Conservation (phyloP, 2,329 filamentous ascomycete genomes). For the Penicillium glabrum region DNA sequence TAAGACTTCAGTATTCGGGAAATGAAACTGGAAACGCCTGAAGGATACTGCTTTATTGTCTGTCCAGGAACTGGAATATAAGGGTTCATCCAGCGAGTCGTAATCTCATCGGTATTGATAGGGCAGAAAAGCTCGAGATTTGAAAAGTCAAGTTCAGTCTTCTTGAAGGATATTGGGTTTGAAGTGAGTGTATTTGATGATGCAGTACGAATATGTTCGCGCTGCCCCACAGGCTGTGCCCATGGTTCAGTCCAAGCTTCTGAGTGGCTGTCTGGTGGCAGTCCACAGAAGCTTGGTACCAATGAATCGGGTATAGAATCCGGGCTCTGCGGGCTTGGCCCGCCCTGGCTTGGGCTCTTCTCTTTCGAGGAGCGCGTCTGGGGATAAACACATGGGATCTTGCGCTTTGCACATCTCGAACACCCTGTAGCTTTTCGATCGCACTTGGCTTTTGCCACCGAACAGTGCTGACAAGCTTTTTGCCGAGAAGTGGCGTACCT, state of each 20-base stretch:
- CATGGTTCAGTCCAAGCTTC: not conserved
- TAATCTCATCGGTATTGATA: conserved; percentile 50
- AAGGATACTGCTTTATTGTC: conserved; percentile 43
- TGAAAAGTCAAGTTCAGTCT: conserved; percentile 31
- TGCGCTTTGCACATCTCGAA: conserved; percentile 9
- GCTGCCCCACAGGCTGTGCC: not conserved
- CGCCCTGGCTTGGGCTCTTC: not conserved
- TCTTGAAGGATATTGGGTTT: not conserved
- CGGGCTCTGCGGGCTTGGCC: not conserved
- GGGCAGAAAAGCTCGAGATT: conserved; percentile 43
- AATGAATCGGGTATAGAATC: not conserved
- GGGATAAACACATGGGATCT: conserved; percentile 8
- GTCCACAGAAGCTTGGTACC: not conserved
- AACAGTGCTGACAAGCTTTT: conserved; percentile 17
- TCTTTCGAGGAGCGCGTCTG: not conserved
- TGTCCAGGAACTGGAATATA: conserved; percentile 50
- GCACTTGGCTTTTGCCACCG: conserved; percentile 15
- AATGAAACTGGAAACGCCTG: conserved; percentile 41
- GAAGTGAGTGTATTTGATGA: not conserved
- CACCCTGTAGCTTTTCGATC: conserved; percentile 11
- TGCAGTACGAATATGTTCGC: not conserved
- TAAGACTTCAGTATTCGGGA: conserved; percentile 49
- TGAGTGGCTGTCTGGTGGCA: not conserved
- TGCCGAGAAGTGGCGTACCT: conserved; percentile 16
- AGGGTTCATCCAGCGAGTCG: conserved; percentile 51